Percentiles rank a stretch among this genome's conserved stretches.
phyloP scores from a whole-genome alignment of 805 yeast genomes.

The Candida takata region DNA sequence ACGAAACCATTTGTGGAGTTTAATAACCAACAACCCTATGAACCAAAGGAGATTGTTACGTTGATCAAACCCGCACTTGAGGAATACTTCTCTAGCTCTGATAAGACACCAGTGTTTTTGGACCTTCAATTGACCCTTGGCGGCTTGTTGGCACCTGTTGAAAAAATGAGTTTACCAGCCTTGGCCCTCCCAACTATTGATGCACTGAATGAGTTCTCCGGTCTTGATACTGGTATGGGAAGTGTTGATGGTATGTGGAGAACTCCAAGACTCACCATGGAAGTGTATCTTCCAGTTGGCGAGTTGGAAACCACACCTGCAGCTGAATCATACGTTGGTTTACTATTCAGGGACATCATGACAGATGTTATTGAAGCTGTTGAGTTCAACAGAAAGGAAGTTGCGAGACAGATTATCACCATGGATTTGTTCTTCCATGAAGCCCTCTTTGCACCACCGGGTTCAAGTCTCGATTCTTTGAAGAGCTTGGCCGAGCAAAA shows the following conservation, averaged over 20 bases:
- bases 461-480: conserved; percentile 70
- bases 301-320: conserved; percentile 65
- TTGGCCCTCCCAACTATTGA: conserved; percentile 32
- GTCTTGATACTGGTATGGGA: conserved; percentile 33
- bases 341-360: conserved; percentile 67
- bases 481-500: conserved; percentile 34
- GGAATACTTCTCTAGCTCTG: conserved; percentile 9
- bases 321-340: conserved; percentile 41
- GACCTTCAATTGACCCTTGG: conserved; percentile 25
- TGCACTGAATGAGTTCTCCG: conserved; percentile 25
- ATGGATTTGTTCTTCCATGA: conserved; percentile 66
- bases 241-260: conserved; percentile 64
- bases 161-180: conserved; percentile 18
- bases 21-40: conserved; percentile 37
- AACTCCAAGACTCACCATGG: conserved; percentile 52
- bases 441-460: conserved; percentile 62
- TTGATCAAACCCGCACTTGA: conserved; percentile 47
- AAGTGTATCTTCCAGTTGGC: conserved; percentile 46
- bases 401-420: conserved; percentile 72
- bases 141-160: conserved; percentile 11
- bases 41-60: conserved; percentile 40
- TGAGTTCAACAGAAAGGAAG: conserved; percentile 86
- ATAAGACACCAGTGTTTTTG: conserved; percentile 24
- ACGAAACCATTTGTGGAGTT: conserved; percentile 22
- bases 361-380: conserved; percentile 69